Conservation (phyloP, 257 asterid genomes). For the Scutellaria baicalensis region DNA sequence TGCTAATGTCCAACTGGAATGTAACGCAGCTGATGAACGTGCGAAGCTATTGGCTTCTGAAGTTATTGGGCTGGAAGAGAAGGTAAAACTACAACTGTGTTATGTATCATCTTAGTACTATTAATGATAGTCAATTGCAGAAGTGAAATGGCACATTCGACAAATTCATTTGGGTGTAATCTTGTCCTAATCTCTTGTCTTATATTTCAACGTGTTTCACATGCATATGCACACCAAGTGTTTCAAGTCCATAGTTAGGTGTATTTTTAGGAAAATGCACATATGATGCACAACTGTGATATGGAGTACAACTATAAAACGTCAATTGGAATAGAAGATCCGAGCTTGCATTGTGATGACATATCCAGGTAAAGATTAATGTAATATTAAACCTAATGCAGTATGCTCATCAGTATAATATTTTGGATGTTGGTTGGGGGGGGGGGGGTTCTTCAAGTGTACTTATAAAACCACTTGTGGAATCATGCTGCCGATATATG, state of each 20-base stretch:
- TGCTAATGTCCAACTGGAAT: conserved; percentile 79
- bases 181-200: neutral
- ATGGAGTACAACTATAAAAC: neutral
- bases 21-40: conserved; percentile 97
- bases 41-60: conserved; percentile 92
- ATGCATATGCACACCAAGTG: neutral
- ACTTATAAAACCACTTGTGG: neutral
- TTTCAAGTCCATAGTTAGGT: neutral
- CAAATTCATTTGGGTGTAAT: conserved; percentile 2
- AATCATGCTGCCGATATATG: neutral
- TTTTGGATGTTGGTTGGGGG: neutral
- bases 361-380: neutral
- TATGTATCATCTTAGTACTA: conserved; percentile 1
- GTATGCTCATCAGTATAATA: neutral
- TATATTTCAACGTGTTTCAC: neutral
- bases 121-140: neutral
- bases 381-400: neutral
- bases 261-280: neutral
- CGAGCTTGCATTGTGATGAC: neutral
- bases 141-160: conserved; percentile 1
- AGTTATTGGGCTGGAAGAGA: conserved; percentile 96
- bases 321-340: neutral
- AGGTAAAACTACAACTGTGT: conserved; percentile 39
- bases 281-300: neutral
- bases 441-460: neutral